Evolutionary conservation across 2,329 filamentous ascomycete genomes (phyloP), one percentile per base, ranked within the genome.

Genomic region (Aspergillus latus): DNA sequence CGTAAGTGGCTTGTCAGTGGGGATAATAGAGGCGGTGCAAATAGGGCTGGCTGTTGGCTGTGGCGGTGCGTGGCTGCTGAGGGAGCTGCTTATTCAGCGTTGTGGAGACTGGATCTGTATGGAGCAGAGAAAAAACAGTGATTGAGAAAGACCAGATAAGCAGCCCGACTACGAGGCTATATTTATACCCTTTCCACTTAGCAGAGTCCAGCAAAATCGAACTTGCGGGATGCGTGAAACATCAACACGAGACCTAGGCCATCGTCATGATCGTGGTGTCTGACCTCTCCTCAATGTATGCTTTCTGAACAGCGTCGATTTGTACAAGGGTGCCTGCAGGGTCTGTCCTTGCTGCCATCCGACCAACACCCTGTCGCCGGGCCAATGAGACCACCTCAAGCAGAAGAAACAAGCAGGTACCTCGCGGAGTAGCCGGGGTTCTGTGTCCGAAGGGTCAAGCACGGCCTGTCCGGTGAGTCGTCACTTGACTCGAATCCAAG

Each of bases 1-100:
- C 55, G 46, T 50, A 21, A 50, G 42, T 52, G 64, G 15, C 11
- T 37, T 54, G 65, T 61, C 62, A 61, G 62, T 16, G 50, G 51
- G 36, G 37, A 26, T 21, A 32, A 40, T 16, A 52, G 60, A 54
- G 62, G 62, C 61, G 55, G 59, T 59, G 56, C 56, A 52, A 16
- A 59, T 61, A 58, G 59, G 62, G 40, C 11, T 42, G 39, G 16
- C 39, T 42, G 21, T 21, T 21, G 21, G 21, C 21, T 21, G 15
- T 21, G 39, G n/a, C 49, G 28, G 54, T 47, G 54, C 15, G 13
- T 21, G 8, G 39, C 15, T 16, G 4, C 21, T 21, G 21, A 21
- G 21, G 15, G 7, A 43, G n/a, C 39, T 46, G 45, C 10, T 29
- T 39, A 46, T 46, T 29, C 37, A 30, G 16, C n/a, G 21, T 21